These are phyloP conservation scores for Sequoia sempervirens DNA, from an alignment of 75 land plant species.

Conservation along the genomic window DNA sequence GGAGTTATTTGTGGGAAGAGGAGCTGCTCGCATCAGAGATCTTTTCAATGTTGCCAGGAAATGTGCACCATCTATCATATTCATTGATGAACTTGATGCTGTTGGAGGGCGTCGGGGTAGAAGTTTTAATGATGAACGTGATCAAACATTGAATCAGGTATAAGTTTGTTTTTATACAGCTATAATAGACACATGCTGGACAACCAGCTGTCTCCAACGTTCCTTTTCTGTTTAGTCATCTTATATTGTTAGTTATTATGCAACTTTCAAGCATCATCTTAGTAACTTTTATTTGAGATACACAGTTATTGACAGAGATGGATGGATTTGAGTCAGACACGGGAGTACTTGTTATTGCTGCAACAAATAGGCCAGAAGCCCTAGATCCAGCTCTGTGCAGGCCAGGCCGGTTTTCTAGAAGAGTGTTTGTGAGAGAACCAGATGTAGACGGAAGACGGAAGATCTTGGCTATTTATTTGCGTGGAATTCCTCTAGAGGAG, in stretches of 20 bases:
- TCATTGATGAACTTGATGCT: constrained; percentile 99
- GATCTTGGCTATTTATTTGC: constrained; percentile 85
- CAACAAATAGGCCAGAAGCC: constrained; percentile 95
- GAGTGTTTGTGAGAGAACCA: constrained; percentile 85
- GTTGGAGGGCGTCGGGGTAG: constrained; percentile 93
- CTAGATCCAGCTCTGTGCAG: constrained; percentile 91
- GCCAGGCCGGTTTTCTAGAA: constrained; percentile 92
- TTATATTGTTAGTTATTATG: neutral
- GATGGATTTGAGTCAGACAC: constrained; percentile 94
- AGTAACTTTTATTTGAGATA: neutral
- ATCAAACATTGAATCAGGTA: constrained; percentile 97
- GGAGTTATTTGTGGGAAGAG: constrained; percentile 96
- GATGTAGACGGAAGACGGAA: constrained; percentile 77
- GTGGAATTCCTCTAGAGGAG: constrained; percentile 77
- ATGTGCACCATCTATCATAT: constrained; percentile 83
- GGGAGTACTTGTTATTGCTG: constrained; percentile 90
- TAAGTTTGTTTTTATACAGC: constrained; percentile 5
- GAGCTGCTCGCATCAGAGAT: constrained; percentile 94
- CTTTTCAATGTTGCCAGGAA: constrained; percentile 80
- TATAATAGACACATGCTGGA: neutral
- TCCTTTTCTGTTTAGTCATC: neutral
- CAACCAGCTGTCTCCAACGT: neutral
- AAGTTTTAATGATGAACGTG: constrained; percentile 94
- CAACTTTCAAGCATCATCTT: neutral
- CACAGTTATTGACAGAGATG: constrained; percentile 95